A percentile compares a stretch with the other conserved stretches of the same genome.
phyloP scores from a whole-genome alignment of 2,329 filamentous ascomycete genomes.

The Colletotrichum sp. region DNA sequence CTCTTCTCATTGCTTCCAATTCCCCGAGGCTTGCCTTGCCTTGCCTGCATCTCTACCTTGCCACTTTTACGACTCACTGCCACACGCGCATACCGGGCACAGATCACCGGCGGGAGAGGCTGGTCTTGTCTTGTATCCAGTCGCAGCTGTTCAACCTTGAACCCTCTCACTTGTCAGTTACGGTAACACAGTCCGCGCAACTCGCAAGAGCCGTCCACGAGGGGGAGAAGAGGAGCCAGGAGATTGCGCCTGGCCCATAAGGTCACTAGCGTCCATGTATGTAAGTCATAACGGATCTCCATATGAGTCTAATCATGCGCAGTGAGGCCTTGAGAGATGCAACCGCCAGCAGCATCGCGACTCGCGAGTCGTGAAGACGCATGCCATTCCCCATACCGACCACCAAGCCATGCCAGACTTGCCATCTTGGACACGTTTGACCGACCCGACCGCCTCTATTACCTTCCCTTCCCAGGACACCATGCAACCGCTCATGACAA shows the following conservation, averaged over 20 bases:
- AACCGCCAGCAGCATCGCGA: slow-evolving; percentile 17
- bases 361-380: slow-evolving; percentile 17
- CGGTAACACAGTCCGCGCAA: neutral
- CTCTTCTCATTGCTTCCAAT: neutral
- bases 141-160: slow-evolving; percentile 5
- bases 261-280: slow-evolving; percentile 16
- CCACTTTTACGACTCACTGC: neutral
- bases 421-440: neutral
- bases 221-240: slow-evolving; percentile 6
- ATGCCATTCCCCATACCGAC: slow-evolving; percentile 4
- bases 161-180: neutral
- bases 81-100: neutral
- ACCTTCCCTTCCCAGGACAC: slow-evolving; percentile 7
- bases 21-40: neutral
- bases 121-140: neutral
- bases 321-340: slow-evolving; percentile 12
- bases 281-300: slow-evolving; percentile 21
- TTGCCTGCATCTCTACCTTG: neutral
- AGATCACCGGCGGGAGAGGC: neutral
- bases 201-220: neutral
- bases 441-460: neutral
- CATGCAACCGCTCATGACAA: neutral
- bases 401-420: neutral
- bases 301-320: slow-evolving; percentile 20
- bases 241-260: slow-evolving; percentile 16